Base-by-base conservation (phyloP, 805 yeast genomes). In the Kluyveromyces dobzhanskii region DNA sequence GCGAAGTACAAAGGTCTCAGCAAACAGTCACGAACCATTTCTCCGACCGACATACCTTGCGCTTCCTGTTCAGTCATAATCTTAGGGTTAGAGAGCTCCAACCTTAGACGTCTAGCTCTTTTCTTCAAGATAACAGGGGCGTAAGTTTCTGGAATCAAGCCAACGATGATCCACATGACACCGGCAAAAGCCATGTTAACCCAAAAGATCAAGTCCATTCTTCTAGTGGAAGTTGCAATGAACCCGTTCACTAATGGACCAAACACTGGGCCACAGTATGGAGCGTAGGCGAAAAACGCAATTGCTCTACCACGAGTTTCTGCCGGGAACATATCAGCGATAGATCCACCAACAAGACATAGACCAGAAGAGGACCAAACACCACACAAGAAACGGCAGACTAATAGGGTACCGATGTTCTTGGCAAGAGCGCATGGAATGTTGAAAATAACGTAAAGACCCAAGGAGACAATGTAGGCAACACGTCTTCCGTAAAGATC, bases 11-110 rank as follows among this genome's bases (percentile, higher is more conserved):
- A 64, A 2, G 97, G 97, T 51, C 96, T 74, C 49, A 76, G 62
- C 40, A 88, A 69, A 65, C 87, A 85, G 17, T 84, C 74, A 43
- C 75, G 71, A 43, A 85, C 49, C 59, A 88, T 67, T 57, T 88
- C 95, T 25, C 65, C 66, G 35, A 84, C 57, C 2, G 82, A 64
- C 58, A 86, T 59, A 35, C 85, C 85, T 56, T 75, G 77, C 23
- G 90, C 92, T 62, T 88, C 97, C 58, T 85, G 94, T 62, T 85
- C 94, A 17, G 97, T 85, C 85, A 86, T 85, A 48, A 87, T 85
- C 57, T 80, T 80, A 44, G 70, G 69, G 56, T 86, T 80, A 35
- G 94, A 94, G 10, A 94, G 81, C 60, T 82, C 83, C 56, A 76
- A 74, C 70, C 94, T 75, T 45, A 84, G 54, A 51, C 62, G 70